Conservation (phyloP, 495 filamentous ascomycete genomes). For the Neurospora intermedia region DNA sequence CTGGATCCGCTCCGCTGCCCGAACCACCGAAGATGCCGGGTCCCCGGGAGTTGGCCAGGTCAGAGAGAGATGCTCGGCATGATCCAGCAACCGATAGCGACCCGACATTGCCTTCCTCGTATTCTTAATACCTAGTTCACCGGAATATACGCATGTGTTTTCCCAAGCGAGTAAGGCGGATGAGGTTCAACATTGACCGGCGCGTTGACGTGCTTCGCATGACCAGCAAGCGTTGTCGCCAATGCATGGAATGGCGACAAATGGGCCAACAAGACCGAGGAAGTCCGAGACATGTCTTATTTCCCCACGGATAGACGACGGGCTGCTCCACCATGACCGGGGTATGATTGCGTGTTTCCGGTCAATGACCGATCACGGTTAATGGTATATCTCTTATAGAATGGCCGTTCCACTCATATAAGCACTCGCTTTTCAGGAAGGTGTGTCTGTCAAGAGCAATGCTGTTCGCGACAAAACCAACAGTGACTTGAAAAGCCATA, state of each 20-base stretch:
- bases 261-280: background rate
- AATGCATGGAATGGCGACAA: background rate
- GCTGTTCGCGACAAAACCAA: background rate
- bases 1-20: background rate
- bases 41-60: background rate
- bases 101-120: background rate
- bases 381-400: background rate
- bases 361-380: background rate
- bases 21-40: background rate
- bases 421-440: background rate
- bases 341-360: background rate
- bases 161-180: background rate
- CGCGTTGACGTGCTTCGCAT: background rate
- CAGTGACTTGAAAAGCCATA: background rate
- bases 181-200: background rate
- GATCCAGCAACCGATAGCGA: background rate
- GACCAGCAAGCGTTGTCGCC: background rate
- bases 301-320: background rate
- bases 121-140: background rate
- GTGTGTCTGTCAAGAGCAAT: background rate
- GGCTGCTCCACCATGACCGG: background rate
- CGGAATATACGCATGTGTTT: background rate
- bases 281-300: background rate
- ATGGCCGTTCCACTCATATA: background rate
- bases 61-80: background rate